These are phyloP conservation scores for Aspergillus awamori DNA, from an alignment of 2,329 filamentous ascomycete species.

Conservation along the genomic window DNA sequence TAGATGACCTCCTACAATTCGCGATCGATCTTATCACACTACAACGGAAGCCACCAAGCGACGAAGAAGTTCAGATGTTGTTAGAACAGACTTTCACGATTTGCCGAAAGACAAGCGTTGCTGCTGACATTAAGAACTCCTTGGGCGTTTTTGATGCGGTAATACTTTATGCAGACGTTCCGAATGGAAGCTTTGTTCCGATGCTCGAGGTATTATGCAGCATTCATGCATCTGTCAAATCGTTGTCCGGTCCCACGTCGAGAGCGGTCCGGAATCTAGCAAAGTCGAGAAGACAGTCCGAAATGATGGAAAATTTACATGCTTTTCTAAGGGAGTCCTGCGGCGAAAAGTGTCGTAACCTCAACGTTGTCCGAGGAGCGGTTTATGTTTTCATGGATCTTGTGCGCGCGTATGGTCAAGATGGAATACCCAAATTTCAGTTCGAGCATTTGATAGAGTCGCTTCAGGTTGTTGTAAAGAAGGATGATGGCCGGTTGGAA, in stretches of 20 bases:
- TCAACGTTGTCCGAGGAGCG: constrained; percentile 45
- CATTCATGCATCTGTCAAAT: constrained; percentile 49
- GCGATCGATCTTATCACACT: constrained; percentile 47
- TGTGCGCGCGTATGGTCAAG: constrained; percentile 43
- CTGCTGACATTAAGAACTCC: constrained; percentile 47
- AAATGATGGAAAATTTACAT: constrained; percentile 44
- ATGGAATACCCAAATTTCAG: constrained; percentile 41
- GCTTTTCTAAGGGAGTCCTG: constrained; percentile 40
- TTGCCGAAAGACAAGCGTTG: constrained; percentile 46
- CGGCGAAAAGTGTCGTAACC: constrained; percentile 39
- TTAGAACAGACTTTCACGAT: constrained; percentile 43
- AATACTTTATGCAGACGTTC: constrained; percentile 45
- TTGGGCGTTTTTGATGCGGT: constrained; percentile 47
- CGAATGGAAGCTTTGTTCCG: constrained; percentile 40
- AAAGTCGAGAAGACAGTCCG: constrained; percentile 41
- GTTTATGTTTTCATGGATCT: constrained; percentile 47
- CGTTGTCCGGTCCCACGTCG: constrained; percentile 46
- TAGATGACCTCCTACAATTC: constrained; percentile 46
- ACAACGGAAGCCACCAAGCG: constrained; percentile 41
- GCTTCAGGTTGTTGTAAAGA: constrained; percentile 37
- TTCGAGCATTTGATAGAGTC: constrained; percentile 43
- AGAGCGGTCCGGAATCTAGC: constrained; percentile 46
- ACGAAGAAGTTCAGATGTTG: constrained; percentile 41
- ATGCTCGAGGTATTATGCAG: constrained; percentile 48
- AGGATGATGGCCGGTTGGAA: constrained; percentile 43